Conservation (phyloP, 2,329 filamentous ascomycete genomes). For the Ophiostoma angusticollis region DNA sequence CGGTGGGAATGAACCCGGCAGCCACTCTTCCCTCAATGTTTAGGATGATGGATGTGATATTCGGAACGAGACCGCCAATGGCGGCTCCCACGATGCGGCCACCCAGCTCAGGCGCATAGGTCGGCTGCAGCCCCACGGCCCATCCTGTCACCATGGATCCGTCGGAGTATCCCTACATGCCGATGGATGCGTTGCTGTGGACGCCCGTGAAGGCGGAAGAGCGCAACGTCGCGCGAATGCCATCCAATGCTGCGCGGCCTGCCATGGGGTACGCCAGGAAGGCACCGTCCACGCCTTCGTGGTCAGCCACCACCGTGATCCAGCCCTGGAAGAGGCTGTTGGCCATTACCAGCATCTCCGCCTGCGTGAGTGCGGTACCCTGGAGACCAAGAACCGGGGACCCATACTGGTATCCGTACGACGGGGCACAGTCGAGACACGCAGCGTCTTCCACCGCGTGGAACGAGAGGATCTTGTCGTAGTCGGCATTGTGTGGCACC, state of each 20-base stretch:
- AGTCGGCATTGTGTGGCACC: constrained; percentile 3
- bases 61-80: constrained; percentile 30
- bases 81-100: constrained; percentile 18
- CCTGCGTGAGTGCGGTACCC: constrained; percentile 12
- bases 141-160: constrained; percentile 33
- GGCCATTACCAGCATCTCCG: constrained; percentile 16
- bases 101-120: constrained; percentile 34
- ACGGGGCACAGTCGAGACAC: constrained; percentile 25
- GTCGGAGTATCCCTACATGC: constrained; percentile 40
- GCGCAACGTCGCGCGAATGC: neutral
- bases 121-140: constrained; percentile 31
- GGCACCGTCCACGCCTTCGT: constrained; percentile 27
- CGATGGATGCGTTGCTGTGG: constrained; percentile 21
- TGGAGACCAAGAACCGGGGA: neutral
- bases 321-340: constrained; percentile 28
- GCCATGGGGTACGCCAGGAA: constrained; percentile 27
- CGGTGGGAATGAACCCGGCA: constrained; percentile 17
- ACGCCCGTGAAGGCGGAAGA: constrained; percentile 13
- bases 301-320: constrained; percentile 32
- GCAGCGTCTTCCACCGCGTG: constrained; percentile 28
- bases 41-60: constrained; percentile 25
- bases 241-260: constrained; percentile 24
- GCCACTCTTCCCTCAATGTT: constrained; percentile 20
- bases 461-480: constrained; percentile 23
- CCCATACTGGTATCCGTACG: constrained; percentile 18